Base-by-base conservation (phyloP, 2,329 filamentous ascomycete species). In the Dactylellina drechsleri region DNA sequence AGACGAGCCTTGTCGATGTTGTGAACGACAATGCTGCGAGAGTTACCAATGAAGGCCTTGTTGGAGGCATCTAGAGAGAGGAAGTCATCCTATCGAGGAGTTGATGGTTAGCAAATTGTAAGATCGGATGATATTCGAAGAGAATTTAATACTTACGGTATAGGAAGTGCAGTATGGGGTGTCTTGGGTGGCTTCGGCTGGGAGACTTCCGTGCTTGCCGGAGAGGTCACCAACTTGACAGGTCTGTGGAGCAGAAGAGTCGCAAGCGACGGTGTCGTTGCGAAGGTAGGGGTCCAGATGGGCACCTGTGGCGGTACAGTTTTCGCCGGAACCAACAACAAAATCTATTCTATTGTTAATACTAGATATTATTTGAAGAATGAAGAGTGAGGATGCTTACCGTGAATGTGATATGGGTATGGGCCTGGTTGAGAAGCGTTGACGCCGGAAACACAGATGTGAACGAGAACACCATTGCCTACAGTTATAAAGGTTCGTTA, bases 171-270 rank as follows among this genome's bases (percentile, higher is more conserved):
- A 73, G 28, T 66, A 74, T 13, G 31, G 59, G 28, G 49, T 59
- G 47, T 20, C 45, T 28, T 65, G 41, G 18, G 20, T 3, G 4
- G 57, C 57, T n/a, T 54, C 60, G 20, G 23, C 18, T 5, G 71
- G 67, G 43, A 79, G 71, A 74, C 85, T 84, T 76, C 90, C 90
- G 79, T 90, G 84, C 83, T 94, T 94, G 80, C 91, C 91, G 78
- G 87, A 87, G 66, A 93, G 84, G 81, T 94, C 91, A 77, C 92
- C 91, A 10, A 91, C 87, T 82, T 94, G 88, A 83, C 91, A 95
- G 8, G 87, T 88, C 76, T 86, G 82, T 6, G 89, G 89, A 5
- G 83, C 80, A 8, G 80, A 78, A 10, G 82, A 43, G 79, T 92
- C 84, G 82, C 91, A 94, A 4, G 85, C 79, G 3, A 88, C 84